Base-by-base conservation (phyloP, 1,139 yeast genomes). In the Debaryomyces robertsiae region DNA sequence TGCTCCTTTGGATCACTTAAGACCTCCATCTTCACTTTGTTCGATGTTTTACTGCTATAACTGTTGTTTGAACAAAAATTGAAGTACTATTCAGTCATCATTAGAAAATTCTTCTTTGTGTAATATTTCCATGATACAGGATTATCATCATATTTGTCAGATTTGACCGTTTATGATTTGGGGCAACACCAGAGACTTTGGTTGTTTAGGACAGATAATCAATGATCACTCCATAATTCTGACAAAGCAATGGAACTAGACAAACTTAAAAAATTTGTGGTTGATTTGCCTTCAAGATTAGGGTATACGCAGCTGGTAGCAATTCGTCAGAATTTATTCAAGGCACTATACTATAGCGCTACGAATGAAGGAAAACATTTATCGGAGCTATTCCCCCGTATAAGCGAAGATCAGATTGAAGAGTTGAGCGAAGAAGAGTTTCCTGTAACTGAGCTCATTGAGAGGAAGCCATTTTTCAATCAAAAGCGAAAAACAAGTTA, bases 1-100 rank as follows among this genome's bases (percentile, higher is more conserved):
- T 88, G 84, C 54, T 85, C 86, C 39, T 73, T 70, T 27, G 94
- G 82, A 42, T 58, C 60, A 15, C 58, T 57, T 27, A 56, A 46
- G 9, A 48, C 47, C 24, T 61, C 52, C 67, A 62, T 60, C 30
- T 35, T 39, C 30, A 13, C 34, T 33, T 17, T 27, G 22, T 10
- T 17, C 16, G 6, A 6, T 11, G 17, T 14, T 19, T 15, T 11
- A 14, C 32, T 14, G 10, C 29, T 38, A 19, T 19, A 19, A 19
- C 5, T 19, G 22, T 19, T 19, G 22, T 19, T 19, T 19, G 7
- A 6, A 6, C 7, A 7, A 19, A 19, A 6, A 19, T 19, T 5
- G 22, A 19, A 19, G 22, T 19, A n/a, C n/a, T n/a, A n/a, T 19
- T 6, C 5, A 19, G 22, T 33, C 27, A 14, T 24, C 2, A 11